Evolutionary conservation across 208 protist genomes (phyloP).

Genomic region (Leishmania braziliensis): DNA sequence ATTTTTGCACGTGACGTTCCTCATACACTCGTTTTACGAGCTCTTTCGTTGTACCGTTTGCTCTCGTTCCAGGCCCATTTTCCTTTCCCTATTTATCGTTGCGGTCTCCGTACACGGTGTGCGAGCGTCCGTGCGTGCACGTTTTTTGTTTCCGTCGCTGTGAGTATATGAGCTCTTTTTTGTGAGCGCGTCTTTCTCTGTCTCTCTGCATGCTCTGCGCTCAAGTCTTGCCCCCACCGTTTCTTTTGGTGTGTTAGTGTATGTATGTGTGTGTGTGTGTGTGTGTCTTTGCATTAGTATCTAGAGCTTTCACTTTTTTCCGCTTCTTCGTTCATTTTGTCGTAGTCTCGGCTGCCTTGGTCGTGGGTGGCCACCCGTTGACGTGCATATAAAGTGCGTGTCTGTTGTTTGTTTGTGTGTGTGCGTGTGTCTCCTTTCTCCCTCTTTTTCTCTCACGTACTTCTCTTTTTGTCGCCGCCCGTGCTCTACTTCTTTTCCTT

Average conservation of each 20-base stretch:
- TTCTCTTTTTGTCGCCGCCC: conserved; percentile 13
- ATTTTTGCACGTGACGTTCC: background rate
- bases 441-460: background rate
- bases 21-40: background rate
- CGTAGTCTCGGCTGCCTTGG: background rate
- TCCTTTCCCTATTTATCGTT: background rate
- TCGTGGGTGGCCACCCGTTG: background rate
- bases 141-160: background rate
- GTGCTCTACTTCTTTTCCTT: background rate
- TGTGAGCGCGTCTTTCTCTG: background rate
- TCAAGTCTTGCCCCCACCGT: background rate
- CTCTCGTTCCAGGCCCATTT: background rate
- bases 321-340: background rate
- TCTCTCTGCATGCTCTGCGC: background rate
- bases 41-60: conserved; percentile 1
- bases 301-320: background rate
- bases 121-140: background rate
- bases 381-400: background rate
- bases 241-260: background rate
- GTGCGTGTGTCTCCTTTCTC: background rate
- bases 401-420: background rate
- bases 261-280: background rate
- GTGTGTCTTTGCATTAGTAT: background rate
- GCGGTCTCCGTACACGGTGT: background rate
- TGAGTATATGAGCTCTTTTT: background rate